Evolutionary conservation across 495 filamentous ascomycete genomes (phyloP).

Genomic region (Neurospora terricola): DNA sequence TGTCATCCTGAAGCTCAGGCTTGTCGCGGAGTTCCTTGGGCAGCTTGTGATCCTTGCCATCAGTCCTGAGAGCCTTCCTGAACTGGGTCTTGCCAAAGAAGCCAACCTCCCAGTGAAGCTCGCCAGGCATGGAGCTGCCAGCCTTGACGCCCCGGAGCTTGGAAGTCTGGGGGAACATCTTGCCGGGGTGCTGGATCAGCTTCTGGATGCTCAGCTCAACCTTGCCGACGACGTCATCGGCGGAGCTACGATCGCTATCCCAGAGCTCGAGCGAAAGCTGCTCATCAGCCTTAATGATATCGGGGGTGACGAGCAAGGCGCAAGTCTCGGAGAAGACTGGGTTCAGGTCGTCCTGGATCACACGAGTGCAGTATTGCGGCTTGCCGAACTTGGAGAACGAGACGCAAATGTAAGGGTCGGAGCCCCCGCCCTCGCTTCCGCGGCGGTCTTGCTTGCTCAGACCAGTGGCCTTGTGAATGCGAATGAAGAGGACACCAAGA

Average conservation of each 20-base stretch:
- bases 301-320: conserved; percentile 75
- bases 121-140: conserved; percentile 81
- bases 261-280: conserved; percentile 88
- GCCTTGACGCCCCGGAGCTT: conserved; percentile 71
- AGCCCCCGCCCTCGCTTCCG: conserved; percentile 78
- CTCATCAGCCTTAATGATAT: conserved; percentile 87
- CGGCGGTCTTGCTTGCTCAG: conserved; percentile 85
- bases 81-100: conserved; percentile 87
- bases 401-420: conserved; percentile 80
- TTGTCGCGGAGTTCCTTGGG: conserved; percentile 62
- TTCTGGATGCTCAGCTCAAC: conserved; percentile 88
- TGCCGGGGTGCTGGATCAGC: conserved; percentile 84
- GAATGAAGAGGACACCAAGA: conserved; percentile 79
- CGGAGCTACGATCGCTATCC: conserved; percentile 82
- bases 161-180: conserved; percentile 87
- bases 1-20: conserved; percentile 77
- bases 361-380: conserved; percentile 93
- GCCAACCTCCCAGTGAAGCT: conserved; percentile 91
- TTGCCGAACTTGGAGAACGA: conserved; percentile 79
- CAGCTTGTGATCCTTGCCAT: conserved; percentile 72
- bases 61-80: conserved; percentile 68
- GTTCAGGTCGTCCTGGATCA: conserved; percentile 90
- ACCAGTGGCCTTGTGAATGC: conserved; percentile 77
- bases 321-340: conserved; percentile 87
- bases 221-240: conserved; percentile 91